Base-by-base conservation (phyloP, 179 eudicot genomes). In the Silene coronaria region DNA sequence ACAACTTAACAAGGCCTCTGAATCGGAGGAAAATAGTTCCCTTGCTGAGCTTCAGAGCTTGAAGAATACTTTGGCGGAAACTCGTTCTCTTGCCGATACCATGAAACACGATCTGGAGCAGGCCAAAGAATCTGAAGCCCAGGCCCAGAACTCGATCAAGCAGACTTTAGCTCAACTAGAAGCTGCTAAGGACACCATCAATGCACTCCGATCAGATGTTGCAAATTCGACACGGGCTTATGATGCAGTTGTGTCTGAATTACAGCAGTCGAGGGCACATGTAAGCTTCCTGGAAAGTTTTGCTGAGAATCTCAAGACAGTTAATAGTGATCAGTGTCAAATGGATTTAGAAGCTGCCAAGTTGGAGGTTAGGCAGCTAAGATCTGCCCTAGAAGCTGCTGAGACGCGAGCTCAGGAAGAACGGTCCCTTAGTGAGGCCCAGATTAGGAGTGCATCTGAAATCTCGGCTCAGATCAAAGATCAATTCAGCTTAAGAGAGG, bases 161-260 rank as follows among this genome's bases (percentile, higher is more conserved):
- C 89, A 90, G 82, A 90, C 97, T 46, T 78, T 89, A 57, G 66
- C 78, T 66, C 94, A 91, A 80, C 88, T 94, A 7, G 94, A 90
- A 84, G 87, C 82, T 34, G 91, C 96, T 3, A 91, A 89, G 74
- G 86, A 77, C 77, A 82, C 89, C 7, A 86, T 86, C 22, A 90
- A 86, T 78, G 60, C 80, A 19, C 88, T 94, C 45, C 82, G 88
- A 62, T 80, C 77, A 36, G 91, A 90, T 36, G 82, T 80, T 42
- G 26, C 36, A 60, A 27, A 26, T 10, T 82, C 87, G 19, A 77
- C 22, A 16, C 90, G 90, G 72, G 91, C 80, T 16, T 84, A 85
- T 75, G 64, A 78, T 68, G 71, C 83, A 30, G 22, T 84, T 30
- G 80, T 82, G 70, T 66, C 78, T 6, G 97, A 92, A 84, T 76